phyloP scores from a whole-genome alignment of 164 flowering plant genomes.

The Tetrastigma voinierianum region DNA sequence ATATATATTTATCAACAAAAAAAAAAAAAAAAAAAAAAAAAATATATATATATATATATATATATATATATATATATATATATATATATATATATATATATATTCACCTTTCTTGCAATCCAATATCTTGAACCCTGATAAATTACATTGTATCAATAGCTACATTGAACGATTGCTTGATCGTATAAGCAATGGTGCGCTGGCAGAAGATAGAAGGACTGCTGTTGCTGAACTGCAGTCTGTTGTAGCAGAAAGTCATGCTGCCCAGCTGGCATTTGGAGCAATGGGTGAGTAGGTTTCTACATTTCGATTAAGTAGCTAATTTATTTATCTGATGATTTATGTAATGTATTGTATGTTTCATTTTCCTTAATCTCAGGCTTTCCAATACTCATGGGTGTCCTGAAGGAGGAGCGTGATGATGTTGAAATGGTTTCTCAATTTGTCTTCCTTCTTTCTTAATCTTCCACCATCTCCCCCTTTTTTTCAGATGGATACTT shows the following conservation, averaged over 20 bases:
- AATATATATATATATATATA: background rate
- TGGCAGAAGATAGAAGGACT: conserved; percentile 87
- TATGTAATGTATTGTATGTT: background rate
- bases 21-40: too few relatives aligned
- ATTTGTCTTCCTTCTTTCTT: conserved; percentile 1
- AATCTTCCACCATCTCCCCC: background rate
- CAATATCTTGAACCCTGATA: background rate
- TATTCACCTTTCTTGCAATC: background rate
- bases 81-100: background rate
- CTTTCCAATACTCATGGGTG: conserved; percentile 81
- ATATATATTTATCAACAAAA: too few relatives aligned
- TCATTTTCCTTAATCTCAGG: conserved; percentile 46
- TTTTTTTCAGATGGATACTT: background rate
- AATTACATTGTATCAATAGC: conserved; percentile 28
- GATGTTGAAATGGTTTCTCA: conserved; percentile 86
- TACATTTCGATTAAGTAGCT: background rate
- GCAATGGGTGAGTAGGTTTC: conserved; percentile 68
- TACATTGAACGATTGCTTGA: conserved; percentile 92
- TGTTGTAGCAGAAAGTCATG: conserved; percentile 79
- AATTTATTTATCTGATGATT: background rate
- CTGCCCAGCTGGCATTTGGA: conserved; percentile 94
- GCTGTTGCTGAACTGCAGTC: conserved; percentile 91
- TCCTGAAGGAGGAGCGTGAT: conserved; percentile 88
- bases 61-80: background rate
- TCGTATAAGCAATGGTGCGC: conserved; percentile 87